Percentiles rank a stretch among this genome's conserved stretches.
phyloP scores from a whole-genome alignment of 345 rosid genomes.

The Cochlearia excelsa region DNA sequence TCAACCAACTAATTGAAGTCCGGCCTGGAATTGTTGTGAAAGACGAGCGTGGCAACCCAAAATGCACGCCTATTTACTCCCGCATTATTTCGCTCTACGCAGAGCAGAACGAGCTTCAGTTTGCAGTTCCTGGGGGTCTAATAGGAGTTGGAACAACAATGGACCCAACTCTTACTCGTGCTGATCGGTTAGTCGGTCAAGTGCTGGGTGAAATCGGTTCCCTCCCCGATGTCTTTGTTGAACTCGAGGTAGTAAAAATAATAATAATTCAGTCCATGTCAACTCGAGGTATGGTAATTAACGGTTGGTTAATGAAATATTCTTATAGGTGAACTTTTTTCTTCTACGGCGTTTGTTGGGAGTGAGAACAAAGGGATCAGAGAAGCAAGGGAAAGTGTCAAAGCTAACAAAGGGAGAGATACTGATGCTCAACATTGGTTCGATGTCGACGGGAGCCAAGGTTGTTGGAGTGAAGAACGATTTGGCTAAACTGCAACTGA shows the following conservation, averaged over 20 bases:
- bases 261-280: not conserved
- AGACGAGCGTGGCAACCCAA: constrained; percentile 78
- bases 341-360: constrained; percentile 83
- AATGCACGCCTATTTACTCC: constrained; percentile 90
- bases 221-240: constrained; percentile 86
- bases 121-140: constrained; percentile 97
- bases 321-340: constrained; percentile 73
- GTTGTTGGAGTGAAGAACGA: constrained; percentile 82
- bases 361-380: constrained; percentile 92
- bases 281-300: not conserved
- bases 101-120: constrained; percentile 92
- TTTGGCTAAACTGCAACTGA: constrained; percentile 83
- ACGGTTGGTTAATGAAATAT: not conserved
- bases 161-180: constrained; percentile 97
- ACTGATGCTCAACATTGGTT: constrained; percentile 89
- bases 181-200: constrained; percentile 94
- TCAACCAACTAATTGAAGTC: constrained; percentile 78
- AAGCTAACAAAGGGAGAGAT: constrained; percentile 86
- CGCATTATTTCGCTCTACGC: constrained; percentile 84
- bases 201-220: constrained; percentile 95
- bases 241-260: constrained; percentile 69
- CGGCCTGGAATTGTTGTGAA: constrained; percentile 87
- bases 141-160: constrained; percentile 97
- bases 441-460: constrained; percentile 94
- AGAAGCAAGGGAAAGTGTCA: constrained; percentile 87